Evolutionary conservation across 2,329 filamentous ascomycete species (phyloP), one percentile per base, ranked within the genome.

Genomic region (Colletotrichum higginsianum): DNA sequence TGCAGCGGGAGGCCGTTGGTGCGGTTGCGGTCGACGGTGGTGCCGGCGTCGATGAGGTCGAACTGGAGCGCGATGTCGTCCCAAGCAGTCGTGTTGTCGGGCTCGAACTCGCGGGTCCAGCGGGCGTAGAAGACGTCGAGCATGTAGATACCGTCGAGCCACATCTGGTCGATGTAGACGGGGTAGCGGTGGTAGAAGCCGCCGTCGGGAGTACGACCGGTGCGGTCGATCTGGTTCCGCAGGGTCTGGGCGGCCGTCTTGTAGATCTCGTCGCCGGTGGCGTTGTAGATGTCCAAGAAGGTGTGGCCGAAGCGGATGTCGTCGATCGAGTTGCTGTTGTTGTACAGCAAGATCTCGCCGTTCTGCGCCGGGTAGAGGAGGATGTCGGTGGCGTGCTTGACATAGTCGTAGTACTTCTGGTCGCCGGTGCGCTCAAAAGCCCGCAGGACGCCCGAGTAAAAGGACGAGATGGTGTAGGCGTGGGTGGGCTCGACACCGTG

Each of bases 131-230:
- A 82, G 38, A 77, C 77, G 55, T 79, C 79, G 12, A 80, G 79
- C 79, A 83, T 83, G 75, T 80, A 84, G 73, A 86, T 87, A 60
- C 86, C 86, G 71, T 88, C 86, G 1, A 87, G 79, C 71, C 71
- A 73, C 68, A 73, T 73, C 64, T 73, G 71, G 61, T 73, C 76
- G 3, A 77, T 77, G 61, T 77, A 77, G 3, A 73, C 73, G 5
- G 76, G 76, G 57, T 69, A 77, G 0, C 79, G 75, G 15, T 73
- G 71, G 68, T 73, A 73, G 56, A 73, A 73, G 7, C 71, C 71
- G 15, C 71, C 68, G 13, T 61, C 64, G 2, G 71, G 71, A 1
- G 68, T 72, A 35, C 71, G 63, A 1, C 63, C 63, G 5, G 71
- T 71, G 50, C 71, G 71, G 23, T 73, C 71, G 11, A 73, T 72